These are phyloP conservation scores for Tilletiaria anomala DNA, from an alignment of 1,284 basidiomycete species.

Conservation along the genomic window DNA sequence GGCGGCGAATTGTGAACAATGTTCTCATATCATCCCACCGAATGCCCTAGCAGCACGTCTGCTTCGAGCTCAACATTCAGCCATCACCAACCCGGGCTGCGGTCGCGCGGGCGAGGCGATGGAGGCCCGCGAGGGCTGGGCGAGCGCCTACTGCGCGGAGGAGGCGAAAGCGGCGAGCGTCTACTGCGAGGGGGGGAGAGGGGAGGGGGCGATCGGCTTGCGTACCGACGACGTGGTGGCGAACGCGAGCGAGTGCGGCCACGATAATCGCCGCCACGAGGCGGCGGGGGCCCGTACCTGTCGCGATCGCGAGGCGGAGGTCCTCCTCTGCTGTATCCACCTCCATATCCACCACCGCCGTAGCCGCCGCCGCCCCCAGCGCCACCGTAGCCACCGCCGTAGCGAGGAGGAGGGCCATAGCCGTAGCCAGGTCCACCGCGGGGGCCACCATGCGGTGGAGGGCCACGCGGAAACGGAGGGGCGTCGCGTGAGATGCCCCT, in stretches of 20 bases:
- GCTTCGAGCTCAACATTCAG: too few relatives aligned
- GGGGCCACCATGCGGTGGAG: background rate
- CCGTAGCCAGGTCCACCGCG: background rate
- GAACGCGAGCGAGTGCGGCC: background rate
- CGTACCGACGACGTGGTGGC: background rate
- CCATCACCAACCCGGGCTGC: too few relatives aligned
- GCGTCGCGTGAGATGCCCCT: constrained; percentile 31
- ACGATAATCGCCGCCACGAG: background rate
- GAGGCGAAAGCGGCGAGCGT: too few relatives aligned
- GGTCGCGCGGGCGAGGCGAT: too few relatives aligned
- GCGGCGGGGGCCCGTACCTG: constrained; percentile 1
- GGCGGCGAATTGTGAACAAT: too few relatives aligned
- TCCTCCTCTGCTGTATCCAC: too few relatives aligned
- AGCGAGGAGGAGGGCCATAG: background rate
- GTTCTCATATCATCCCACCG: too few relatives aligned
- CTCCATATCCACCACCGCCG: background rate
- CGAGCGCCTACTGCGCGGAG: too few relatives aligned
- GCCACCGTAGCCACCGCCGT: constrained; percentile 3
- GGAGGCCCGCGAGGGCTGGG: too few relatives aligned
- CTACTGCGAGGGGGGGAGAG: too few relatives aligned
- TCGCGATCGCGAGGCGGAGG: background rate
- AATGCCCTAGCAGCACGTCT: too few relatives aligned
- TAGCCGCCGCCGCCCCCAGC: constrained; percentile 1
- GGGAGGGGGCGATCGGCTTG: too few relatives aligned
- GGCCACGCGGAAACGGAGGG: constrained; percentile 3